Percentiles rank a stretch among this genome's conserved stretches.
phyloP scores from a whole-genome alignment of 2,329 filamentous ascomycete species.

The Pseudonectria buxi region DNA sequence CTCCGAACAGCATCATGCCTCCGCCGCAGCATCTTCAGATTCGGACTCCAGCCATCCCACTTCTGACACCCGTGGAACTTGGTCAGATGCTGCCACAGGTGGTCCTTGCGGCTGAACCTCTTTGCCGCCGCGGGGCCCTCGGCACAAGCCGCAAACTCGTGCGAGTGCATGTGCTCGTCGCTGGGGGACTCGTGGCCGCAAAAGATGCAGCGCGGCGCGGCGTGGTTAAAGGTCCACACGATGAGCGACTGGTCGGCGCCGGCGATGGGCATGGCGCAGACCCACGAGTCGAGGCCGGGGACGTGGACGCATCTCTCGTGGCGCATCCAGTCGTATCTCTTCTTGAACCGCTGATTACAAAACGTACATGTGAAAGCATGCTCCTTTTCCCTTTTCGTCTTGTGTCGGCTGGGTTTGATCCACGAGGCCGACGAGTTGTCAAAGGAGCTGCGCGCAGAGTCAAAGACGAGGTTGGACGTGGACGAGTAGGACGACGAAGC shows the following conservation, averaged over 20 bases:
- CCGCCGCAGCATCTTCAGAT: conserved; percentile 27
- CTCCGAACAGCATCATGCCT: conserved; percentile 21
- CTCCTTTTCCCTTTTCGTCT: conserved; percentile 9
- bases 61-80: conserved; percentile 40
- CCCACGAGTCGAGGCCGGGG: conserved; percentile 36
- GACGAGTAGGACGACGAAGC: conserved; percentile 21
- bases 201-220: conserved; percentile 33
- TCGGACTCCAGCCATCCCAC: conserved; percentile 42
- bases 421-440: conserved; percentile 10
- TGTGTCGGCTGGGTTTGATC: conserved; percentile 7
- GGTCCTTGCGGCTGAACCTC: conserved; percentile 35
- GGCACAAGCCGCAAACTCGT: conserved; percentile 42
- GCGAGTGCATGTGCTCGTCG: conserved; percentile 30
- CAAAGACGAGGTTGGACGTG: conserved; percentile 7
- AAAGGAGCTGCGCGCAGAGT: conserved; percentile 16
- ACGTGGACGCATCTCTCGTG: conserved; percentile 47
- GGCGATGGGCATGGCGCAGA: conserved; percentile 39
- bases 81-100: conserved; percentile 34
- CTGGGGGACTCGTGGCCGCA: conserved; percentile 29
- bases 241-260: conserved; percentile 34
- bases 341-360: conserved; percentile 32
- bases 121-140: conserved; percentile 38
- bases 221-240: conserved; percentile 42
- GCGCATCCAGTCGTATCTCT: conserved; percentile 36
- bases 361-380: conserved; percentile 32